Base-by-base conservation (phyloP, 345 rosid genomes). In the Gossypium sturtianum region DNA sequence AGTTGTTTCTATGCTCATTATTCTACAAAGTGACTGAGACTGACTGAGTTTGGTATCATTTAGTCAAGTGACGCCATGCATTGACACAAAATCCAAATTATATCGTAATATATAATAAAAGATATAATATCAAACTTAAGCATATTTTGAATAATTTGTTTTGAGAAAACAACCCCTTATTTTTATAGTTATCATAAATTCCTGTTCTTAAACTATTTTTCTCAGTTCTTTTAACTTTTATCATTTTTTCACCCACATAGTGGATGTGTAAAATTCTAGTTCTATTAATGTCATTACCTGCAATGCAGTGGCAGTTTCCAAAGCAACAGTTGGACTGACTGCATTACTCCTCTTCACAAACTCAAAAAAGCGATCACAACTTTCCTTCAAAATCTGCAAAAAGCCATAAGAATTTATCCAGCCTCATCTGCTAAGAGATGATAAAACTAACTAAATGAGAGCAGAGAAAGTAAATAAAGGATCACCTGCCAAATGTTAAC, bases 341-440 rank as follows among this genome's bases (percentile, higher is more conserved):
- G 98, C 98, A 80, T 82, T 93, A 81, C 99, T 95, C 77, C 99
- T 89, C 90, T 84, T 91, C 81, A 95, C 83, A 86, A 95, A 93
- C 80, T 91, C 99, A 73, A 89, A 82, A 76, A 91, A 86, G 12
- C 91, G 92, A 88, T 90, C 97, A 85, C 80, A 90, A 83, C 99
- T 95, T 84, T 91, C 96, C 86, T 85, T 89, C 85, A 91, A 84
- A 77, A 95, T 88, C 98, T 94, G 84, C 79, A 76, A 77, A 75
- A 77, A 73, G 69, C 70, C n/a, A 75, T 17, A 70, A 79, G 68
- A 73, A 53, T 27, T 47, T 19, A 67, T 27, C 53, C 70, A 48
- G 43, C 73, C 64, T 54, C 79, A 66, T 38, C 68, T 49, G 66
- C 60, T 34, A 25, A 23, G 61, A 29, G 54, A 22, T 22, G 71